Conservation (phyloP, 208 protist species). For the Acanthamoeba castellanii region DNA sequence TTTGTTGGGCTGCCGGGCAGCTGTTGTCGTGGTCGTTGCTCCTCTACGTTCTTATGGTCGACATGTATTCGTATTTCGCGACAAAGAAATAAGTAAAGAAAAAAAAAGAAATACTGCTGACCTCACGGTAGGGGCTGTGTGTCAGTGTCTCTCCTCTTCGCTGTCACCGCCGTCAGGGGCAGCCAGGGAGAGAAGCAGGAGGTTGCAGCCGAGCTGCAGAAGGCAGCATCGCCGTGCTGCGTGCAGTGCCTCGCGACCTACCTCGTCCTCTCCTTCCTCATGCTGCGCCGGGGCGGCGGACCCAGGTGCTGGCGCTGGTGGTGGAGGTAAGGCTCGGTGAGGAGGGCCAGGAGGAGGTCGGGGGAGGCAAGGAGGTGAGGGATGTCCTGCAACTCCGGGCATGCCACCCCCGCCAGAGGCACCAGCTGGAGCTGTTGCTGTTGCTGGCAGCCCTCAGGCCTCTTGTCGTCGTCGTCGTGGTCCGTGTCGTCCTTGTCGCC, state of each 20-base stretch:
- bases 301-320: background rate
- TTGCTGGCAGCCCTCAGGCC: background rate
- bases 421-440: background rate
- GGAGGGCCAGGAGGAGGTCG: background rate
- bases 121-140: background rate
- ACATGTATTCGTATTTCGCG: too few species aligned
- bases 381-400: background rate
- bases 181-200: slow-evolving; percentile 4
- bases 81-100: too few species aligned
- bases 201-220: slow-evolving; percentile 10
- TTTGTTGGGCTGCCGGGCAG: too few species aligned
- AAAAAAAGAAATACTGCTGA: too few species aligned
- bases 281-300: background rate
- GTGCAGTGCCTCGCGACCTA: background rate
- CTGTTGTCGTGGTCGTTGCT: too few species aligned
- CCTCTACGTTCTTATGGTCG: too few species aligned
- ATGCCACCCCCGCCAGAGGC: background rate
- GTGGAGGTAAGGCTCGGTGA: background rate
- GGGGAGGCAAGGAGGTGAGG: background rate
- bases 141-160: background rate
- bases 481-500: background rate
- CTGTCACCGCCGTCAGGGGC: background rate
- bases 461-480: background rate
- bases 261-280: background rate
- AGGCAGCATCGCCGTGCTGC: background rate